These are phyloP conservation scores for Fusarium longipes DNA, from an alignment of 2,329 filamentous ascomycete species.

Conservation along the genomic window DNA sequence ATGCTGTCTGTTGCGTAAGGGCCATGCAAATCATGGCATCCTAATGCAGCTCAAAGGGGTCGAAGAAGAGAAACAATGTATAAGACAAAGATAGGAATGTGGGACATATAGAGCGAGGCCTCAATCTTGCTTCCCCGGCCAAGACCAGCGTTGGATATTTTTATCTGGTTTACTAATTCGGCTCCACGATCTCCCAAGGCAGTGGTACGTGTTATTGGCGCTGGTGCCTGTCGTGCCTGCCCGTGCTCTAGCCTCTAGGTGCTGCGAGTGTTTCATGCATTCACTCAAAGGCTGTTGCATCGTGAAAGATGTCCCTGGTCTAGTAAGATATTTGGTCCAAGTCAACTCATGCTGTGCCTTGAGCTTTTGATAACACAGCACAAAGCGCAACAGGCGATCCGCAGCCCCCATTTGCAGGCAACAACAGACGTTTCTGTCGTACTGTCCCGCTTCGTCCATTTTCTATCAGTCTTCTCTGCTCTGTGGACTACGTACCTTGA, in stretches of 20 bases:
- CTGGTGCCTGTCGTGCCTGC: constrained; percentile 28
- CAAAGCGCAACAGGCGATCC: constrained; percentile 17
- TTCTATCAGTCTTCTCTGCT: constrained; percentile 14
- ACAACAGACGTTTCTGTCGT: constrained; percentile 15
- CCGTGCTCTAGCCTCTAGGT: constrained; percentile 24
- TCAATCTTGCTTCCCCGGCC: constrained; percentile 13
- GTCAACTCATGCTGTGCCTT: constrained; percentile 8
- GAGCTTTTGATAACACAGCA: not conserved
- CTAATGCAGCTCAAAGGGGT: constrained; percentile 7
- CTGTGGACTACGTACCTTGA: not conserved
- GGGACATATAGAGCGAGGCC: constrained; percentile 26
- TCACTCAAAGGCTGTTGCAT: constrained; percentile 26
- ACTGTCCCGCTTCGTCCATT: constrained; percentile 29
- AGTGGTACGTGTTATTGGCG: constrained; percentile 31
- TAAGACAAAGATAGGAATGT: constrained; percentile 35
- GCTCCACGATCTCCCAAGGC: constrained; percentile 33
- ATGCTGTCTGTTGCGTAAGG: constrained; percentile 19
- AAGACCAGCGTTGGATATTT: constrained; percentile 23
- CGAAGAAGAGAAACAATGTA: constrained; percentile 17
- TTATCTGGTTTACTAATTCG: constrained; percentile 15
- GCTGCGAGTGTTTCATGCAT: constrained; percentile 40
- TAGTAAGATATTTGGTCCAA: not conserved
- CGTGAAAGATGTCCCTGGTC: constrained; percentile 32
- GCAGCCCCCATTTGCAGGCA: constrained; percentile 39
- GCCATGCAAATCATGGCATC: constrained; percentile 38